phyloP scores from a whole-genome alignment of 208 protist species.

The Acanthamoeba royreba region DNA sequence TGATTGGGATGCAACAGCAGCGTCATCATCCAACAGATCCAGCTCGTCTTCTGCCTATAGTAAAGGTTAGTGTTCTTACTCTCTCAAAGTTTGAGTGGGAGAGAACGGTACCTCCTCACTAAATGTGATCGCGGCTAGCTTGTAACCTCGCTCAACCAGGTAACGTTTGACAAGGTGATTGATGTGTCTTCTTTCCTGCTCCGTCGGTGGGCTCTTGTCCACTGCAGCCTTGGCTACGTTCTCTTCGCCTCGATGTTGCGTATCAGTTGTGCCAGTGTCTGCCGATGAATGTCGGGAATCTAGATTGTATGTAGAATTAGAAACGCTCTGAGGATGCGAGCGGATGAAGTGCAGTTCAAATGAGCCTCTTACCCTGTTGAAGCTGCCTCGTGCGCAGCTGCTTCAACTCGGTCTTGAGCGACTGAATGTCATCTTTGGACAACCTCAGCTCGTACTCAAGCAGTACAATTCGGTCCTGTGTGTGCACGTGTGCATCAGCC shows the following conservation, averaged over 20 bases:
- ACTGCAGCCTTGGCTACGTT: too few species aligned
- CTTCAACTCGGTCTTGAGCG: background rate
- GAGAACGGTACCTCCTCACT: background rate
- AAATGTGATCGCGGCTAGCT: conserved; percentile 44
- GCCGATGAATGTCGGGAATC: too few species aligned
- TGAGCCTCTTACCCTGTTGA: too few species aligned
- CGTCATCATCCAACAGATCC: background rate
- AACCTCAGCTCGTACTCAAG: conserved; percentile 47
- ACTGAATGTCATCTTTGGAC: conserved; percentile 1
- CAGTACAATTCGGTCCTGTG: conserved; percentile 15
- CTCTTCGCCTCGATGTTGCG: too few species aligned
- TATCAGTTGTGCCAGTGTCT: too few species aligned
- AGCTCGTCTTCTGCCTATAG: background rate
- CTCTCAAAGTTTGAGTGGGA: background rate
- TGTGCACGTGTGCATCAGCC: too few species aligned
- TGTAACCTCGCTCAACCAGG: conserved; percentile 33
- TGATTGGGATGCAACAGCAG: background rate
- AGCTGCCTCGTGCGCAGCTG: background rate
- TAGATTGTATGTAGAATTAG: too few species aligned
- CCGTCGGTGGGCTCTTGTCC: background rate
- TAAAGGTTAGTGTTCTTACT: background rate
- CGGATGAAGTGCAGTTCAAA: too few species aligned
- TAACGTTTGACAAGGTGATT: conserved; percentile 41
- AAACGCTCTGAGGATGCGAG: too few species aligned
- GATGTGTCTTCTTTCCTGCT: background rate